These are phyloP conservation scores for Mycena polygramma DNA, from an alignment of 768 basidiomycete genomes.

Conservation along the genomic window DNA sequence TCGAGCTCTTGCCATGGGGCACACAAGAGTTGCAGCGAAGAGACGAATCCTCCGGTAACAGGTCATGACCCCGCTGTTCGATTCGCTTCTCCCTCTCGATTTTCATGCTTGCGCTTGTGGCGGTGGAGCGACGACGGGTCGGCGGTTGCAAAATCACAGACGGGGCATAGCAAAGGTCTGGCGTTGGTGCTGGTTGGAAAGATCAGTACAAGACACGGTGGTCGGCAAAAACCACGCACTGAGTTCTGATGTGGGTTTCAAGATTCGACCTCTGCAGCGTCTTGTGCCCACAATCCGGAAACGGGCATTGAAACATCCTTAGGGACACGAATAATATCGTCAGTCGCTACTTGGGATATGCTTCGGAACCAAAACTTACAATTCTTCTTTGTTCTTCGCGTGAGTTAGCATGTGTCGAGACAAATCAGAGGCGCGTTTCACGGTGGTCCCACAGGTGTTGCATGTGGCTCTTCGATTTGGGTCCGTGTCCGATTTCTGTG, in stretches of 20 bases:
- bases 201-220: background rate
- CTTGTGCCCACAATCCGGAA: constrained; percentile 44
- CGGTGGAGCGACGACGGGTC: constrained; percentile 49
- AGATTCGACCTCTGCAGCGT: constrained; percentile 50
- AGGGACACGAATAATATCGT: background rate
- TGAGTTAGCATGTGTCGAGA: constrained; percentile 34
- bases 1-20: no score
- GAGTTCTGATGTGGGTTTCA: constrained; percentile 48
- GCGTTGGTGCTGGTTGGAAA: constrained; percentile 44
- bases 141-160: constrained; percentile 44
- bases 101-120: constrained; percentile 46
- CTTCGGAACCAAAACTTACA: constrained; percentile 15
- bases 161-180: constrained; percentile 44
- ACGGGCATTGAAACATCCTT: constrained; percentile 48
- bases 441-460: constrained; percentile 28
- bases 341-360: background rate
- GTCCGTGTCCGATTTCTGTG: constrained; percentile 23
- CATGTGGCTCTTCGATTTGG: constrained; percentile 22
- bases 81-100: background rate
- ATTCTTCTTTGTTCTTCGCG: constrained; percentile 39
- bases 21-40: no score
- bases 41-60: no score
- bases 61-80: no score
- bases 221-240: constrained; percentile 38
- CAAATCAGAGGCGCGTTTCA: constrained; percentile 33